phyloP scores from a whole-genome alignment of 768 basidiomycete species.

The Termitomyces bulborhizus region DNA sequence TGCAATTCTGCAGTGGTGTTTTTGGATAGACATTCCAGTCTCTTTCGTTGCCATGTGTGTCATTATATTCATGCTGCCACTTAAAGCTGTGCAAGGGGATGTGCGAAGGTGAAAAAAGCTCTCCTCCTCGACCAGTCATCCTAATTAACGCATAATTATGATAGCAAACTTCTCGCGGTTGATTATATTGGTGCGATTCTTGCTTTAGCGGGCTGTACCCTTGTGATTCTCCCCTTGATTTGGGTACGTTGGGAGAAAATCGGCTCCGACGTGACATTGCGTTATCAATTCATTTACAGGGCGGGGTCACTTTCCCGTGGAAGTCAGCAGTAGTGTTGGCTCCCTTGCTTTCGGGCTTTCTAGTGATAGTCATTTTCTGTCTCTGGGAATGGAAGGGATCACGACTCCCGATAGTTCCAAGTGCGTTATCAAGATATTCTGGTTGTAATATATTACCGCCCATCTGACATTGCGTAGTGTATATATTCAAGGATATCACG shows the following conservation, averaged over 20 bases:
- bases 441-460: background rate
- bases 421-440: constrained; percentile 20
- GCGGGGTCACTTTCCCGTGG: constrained; percentile 72
- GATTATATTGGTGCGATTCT: constrained; percentile 59
- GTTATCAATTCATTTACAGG: constrained; percentile 28
- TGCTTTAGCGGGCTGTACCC: constrained; percentile 53
- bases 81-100: constrained; percentile 60
- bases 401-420: constrained; percentile 65
- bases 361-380: constrained; percentile 53
- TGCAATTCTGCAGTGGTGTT: constrained; percentile 50
- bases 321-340: constrained; percentile 57
- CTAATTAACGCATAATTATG: background rate
- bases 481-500: constrained; percentile 63
- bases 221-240: constrained; percentile 65
- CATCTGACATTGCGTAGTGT: constrained; percentile 36
- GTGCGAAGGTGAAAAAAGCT: constrained; percentile 34
- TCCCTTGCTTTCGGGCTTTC: constrained; percentile 48
- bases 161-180: constrained; percentile 55
- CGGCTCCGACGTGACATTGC: background rate
- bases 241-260: constrained; percentile 40
- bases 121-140: background rate
- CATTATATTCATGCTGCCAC: constrained; percentile 57
- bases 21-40: constrained; percentile 66
- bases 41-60: constrained; percentile 47
- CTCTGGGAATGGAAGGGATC: constrained; percentile 72